Evolutionary conservation across 1,284 basidiomycete species (phyloP).

Genomic region (Leccinum huronense): DNA sequence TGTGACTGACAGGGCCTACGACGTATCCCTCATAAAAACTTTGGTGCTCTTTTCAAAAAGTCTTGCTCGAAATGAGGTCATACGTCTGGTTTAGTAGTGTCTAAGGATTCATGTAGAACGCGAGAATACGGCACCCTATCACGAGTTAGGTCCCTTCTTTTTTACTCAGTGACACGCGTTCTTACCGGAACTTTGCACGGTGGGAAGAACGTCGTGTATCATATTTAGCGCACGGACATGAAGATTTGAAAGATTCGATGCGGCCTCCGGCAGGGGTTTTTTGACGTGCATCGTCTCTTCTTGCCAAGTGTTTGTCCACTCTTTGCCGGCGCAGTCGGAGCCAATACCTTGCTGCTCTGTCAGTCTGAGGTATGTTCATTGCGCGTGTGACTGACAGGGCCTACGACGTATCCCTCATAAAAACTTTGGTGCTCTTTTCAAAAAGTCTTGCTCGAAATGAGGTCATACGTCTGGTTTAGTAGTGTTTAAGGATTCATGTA

Average conservation of each 20-base stretch:
- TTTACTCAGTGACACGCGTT: neutral
- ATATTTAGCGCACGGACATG: neutral
- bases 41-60: conserved; percentile 13
- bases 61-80: conserved; percentile 19
- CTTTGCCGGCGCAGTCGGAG: neutral
- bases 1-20: conserved; percentile 12
- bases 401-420: conserved; percentile 7
- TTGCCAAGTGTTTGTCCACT: neutral
- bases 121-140: conserved; percentile 15
- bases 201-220: conserved; percentile 2
- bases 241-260: too few species aligned
- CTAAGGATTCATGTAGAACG: conserved; percentile 8
- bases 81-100: conserved; percentile 5
- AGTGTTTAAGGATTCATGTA: conserved; percentile 10
- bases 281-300: neutral
- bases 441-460: conserved; percentile 18
- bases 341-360: neutral
- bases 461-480: conserved; percentile 8
- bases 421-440: conserved; percentile 12
- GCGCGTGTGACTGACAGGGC: conserved; percentile 14
- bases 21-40: conserved; percentile 10
- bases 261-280: conserved; percentile 1
- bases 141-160: neutral
- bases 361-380: neutral
- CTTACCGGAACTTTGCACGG: neutral